These are phyloP conservation scores for Saccharomycopsis capsularis DNA, from an alignment of 805 yeast genomes.

Conservation along the genomic window DNA sequence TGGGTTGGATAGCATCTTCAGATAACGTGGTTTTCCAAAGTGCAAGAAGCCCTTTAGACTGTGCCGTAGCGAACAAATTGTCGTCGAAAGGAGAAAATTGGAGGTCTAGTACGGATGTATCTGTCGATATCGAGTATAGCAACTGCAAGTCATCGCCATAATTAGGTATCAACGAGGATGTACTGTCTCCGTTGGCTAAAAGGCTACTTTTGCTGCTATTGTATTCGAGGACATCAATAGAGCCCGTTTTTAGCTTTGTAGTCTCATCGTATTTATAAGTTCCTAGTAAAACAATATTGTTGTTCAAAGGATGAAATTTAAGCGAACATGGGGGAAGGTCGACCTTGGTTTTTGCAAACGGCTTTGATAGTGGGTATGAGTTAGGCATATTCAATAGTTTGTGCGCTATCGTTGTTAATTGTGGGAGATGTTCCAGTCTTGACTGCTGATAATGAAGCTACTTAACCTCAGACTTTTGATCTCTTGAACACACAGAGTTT, in stretches of 20 bases:
- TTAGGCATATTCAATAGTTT: no score
- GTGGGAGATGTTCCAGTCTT: no score
- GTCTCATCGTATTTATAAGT: constrained; percentile 69
- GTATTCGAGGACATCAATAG: constrained; percentile 36
- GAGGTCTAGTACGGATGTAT: constrained; percentile 70
- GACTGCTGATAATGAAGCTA: no score
- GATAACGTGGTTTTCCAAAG: constrained; percentile 44
- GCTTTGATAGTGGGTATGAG: no score
- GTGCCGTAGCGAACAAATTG: constrained; percentile 50
- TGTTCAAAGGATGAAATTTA: constrained; percentile 47
- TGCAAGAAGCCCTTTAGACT: constrained; percentile 70
- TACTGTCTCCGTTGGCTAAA: not conserved
- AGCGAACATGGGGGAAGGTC: constrained; percentile 80
- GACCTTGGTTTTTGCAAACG: constrained; percentile 34
- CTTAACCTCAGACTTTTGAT: no score
- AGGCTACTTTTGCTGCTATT: constrained; percentile 3
- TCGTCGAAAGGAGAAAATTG: constrained; percentile 55
- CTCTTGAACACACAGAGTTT: no score
- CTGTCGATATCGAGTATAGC: constrained; percentile 31
- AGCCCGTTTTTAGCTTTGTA: constrained; percentile 57
- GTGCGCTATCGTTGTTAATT: no score
- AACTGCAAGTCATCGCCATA: constrained; percentile 23
- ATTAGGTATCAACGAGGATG: no score
- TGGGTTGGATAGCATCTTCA: constrained; percentile 19
- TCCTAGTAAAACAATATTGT: constrained; percentile 53